These are phyloP conservation scores for Lichtheimia hyalospora DNA, from an alignment of 371 early-diverging fungal genomes.

Conservation along the genomic window DNA sequence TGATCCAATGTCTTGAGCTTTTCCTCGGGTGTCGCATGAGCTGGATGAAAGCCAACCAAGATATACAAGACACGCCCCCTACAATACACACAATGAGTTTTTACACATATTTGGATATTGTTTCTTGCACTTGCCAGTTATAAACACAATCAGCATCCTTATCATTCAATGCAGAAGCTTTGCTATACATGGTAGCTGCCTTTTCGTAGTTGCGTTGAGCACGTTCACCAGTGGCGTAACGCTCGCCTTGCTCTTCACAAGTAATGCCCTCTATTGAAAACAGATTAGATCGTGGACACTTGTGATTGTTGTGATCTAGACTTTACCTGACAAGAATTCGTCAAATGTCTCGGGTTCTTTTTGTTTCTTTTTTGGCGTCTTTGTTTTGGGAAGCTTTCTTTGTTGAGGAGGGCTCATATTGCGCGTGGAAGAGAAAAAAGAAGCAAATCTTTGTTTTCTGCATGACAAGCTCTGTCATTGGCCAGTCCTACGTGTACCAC, in stretches of 20 bases:
- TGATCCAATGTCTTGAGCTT: conserved; percentile 50
- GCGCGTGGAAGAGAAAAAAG: too few relatives aligned
- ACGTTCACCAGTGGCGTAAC: conserved; percentile 67
- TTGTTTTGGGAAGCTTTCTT: conserved; percentile 12
- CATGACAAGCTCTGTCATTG: too few relatives aligned
- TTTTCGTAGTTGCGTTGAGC: conserved; percentile 65
- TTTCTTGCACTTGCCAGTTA: conserved; percentile 50
- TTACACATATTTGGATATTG: not conserved
- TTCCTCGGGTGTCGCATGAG: conserved; percentile 45
- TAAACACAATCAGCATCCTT: conserved; percentile 66
- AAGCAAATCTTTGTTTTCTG: too few relatives aligned
- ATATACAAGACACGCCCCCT: conserved; percentile 69
- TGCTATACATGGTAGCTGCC: conserved; percentile 64
- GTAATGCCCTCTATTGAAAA: conserved; percentile 54
- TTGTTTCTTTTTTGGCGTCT: conserved; percentile 26
- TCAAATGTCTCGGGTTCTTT: conserved; percentile 48
- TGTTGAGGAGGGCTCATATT: conserved; percentile 6
- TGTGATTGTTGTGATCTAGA: not conserved
- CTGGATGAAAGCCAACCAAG: conserved; percentile 58
- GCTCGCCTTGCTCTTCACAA: conserved; percentile 71
- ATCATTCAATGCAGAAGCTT: conserved; percentile 55
- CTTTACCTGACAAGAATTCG: conserved; percentile 42
- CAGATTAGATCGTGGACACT: not conserved
- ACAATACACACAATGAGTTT: not conserved
- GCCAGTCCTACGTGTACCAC: too few relatives aligned